Evolutionary conservation across 305 asterid genomes (phyloP).

Genomic region (Solanum hybrid): DNA sequence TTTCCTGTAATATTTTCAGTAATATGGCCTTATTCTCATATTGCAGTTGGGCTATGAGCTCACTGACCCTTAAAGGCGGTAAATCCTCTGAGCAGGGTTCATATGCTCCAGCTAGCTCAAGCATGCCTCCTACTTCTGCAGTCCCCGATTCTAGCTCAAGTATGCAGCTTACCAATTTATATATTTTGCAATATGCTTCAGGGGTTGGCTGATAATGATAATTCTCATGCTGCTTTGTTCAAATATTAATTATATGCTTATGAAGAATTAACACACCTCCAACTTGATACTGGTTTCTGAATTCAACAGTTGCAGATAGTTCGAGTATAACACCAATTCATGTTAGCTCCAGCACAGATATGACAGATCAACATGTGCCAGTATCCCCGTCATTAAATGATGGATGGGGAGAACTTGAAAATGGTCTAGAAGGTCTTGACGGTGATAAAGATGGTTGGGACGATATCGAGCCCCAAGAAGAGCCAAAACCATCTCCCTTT

Average conservation of each 20-base stretch:
- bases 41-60: slow-evolving; percentile 99
- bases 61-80: slow-evolving; percentile 70
- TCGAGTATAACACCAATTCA: slow-evolving; percentile 28
- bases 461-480: slow-evolving; percentile 90
- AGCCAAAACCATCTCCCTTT: slow-evolving; percentile 58
- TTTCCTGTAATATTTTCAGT: background rate
- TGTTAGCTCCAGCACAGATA: slow-evolving; percentile 34
- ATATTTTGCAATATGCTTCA: slow-evolving; percentile 1
- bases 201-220: background rate
- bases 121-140: slow-evolving; percentile 47
- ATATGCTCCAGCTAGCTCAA: slow-evolving; percentile 48
- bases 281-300: slow-evolving; percentile 20
- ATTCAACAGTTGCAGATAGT: slow-evolving; percentile 34
- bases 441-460: slow-evolving; percentile 85
- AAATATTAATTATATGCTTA: background rate
- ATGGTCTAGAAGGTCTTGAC: slow-evolving; percentile 48
- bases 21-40: background rate
- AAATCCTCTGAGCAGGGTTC: slow-evolving; percentile 73
- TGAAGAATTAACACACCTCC: background rate
- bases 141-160: slow-evolving; percentile 61
- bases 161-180: slow-evolving; percentile 12
- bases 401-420: slow-evolving; percentile 96
- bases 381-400: slow-evolving; percentile 68
- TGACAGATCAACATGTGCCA: slow-evolving; percentile 43
- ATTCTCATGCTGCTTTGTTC: background rate